Percentiles rank a stretch among this genome's conserved stretches.
phyloP scores from a whole-genome alignment of 257 asterid genomes.

The Petunia secreta region DNA sequence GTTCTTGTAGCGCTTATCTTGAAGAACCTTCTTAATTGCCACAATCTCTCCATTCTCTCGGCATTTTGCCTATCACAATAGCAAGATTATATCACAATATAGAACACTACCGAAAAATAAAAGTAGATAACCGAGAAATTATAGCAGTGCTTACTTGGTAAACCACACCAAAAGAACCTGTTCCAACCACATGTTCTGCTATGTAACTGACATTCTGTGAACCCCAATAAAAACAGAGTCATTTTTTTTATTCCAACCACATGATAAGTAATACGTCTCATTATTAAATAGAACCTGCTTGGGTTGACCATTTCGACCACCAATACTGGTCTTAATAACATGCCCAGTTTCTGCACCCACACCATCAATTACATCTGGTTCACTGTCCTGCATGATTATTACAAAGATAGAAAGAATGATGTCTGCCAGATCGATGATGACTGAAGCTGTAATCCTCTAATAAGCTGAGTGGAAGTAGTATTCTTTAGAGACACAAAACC shows the following conservation, averaged over 20 bases:
- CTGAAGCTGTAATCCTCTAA: not conserved
- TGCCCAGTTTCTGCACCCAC: conserved; percentile 98
- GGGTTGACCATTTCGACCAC: conserved; percentile 93
- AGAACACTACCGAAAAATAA: conserved; percentile 19
- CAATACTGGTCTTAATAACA: conserved; percentile 79
- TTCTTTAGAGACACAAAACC: not conserved
- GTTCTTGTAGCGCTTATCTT: conserved; percentile 96
- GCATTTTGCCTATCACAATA: conserved; percentile 78
- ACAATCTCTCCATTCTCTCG: conserved; percentile 95
- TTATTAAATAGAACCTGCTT: conserved; percentile 63
- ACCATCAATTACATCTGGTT: conserved; percentile 88
- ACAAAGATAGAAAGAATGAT: conserved; percentile 23
- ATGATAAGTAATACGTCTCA: conserved; percentile 31
- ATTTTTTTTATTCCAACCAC: conserved; percentile 32
- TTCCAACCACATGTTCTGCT: conserved; percentile 97
- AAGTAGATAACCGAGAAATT: conserved; percentile 23
- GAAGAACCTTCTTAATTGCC: conserved; percentile 97
- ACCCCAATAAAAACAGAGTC: conserved; percentile 36
- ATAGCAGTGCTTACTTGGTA: conserved; percentile 66
- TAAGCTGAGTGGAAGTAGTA: not conserved
- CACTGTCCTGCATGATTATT: conserved; percentile 77
- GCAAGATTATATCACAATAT: conserved; percentile 30
- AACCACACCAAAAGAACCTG: conserved; percentile 97
- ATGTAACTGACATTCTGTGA: conserved; percentile 85
- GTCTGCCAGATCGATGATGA: conserved; percentile 22